These are phyloP conservation scores for Wickerhamiella domercqiae DNA, from an alignment of 805 yeast species.

Conservation along the genomic window DNA sequence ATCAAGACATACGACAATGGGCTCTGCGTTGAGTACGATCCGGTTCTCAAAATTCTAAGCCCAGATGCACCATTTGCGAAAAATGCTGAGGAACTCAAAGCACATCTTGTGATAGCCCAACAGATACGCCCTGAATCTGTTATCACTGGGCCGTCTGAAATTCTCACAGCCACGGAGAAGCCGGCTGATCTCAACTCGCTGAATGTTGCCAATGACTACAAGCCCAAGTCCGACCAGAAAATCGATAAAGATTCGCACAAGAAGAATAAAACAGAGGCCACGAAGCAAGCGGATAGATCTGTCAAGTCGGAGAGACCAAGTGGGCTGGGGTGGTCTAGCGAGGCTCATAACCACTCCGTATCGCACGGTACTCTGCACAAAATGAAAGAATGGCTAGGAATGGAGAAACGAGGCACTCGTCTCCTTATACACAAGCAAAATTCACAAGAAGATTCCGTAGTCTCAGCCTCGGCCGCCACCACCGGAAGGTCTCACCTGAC, in stretches of 20 bases:
- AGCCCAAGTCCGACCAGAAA: background rate
- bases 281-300: background rate
- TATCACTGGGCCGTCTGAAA: background rate
- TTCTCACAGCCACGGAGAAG: background rate
- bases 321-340: too few relatives aligned
- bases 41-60: conserved; percentile 1
- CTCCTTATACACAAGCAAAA: background rate
- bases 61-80: background rate
- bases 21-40: conserved; percentile 12
- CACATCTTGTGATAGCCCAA: background rate
- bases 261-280: background rate
- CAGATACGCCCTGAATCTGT: too few relatives aligned
- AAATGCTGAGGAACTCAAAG: too few relatives aligned
- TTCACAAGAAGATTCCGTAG: too few relatives aligned
- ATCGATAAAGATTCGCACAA: background rate
- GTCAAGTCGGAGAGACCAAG: too few relatives aligned
- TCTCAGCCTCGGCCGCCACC: background rate
- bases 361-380: background rate
- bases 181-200: background rate
- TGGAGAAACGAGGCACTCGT: background rate
- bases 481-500: too few relatives aligned
- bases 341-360: too few relatives aligned
- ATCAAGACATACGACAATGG: conserved; percentile 11
- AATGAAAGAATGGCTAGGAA: background rate
- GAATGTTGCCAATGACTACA: background rate